Evolutionary conservation across 805 yeast species (phyloP).

Genomic region (Ogataea kodamae): DNA sequence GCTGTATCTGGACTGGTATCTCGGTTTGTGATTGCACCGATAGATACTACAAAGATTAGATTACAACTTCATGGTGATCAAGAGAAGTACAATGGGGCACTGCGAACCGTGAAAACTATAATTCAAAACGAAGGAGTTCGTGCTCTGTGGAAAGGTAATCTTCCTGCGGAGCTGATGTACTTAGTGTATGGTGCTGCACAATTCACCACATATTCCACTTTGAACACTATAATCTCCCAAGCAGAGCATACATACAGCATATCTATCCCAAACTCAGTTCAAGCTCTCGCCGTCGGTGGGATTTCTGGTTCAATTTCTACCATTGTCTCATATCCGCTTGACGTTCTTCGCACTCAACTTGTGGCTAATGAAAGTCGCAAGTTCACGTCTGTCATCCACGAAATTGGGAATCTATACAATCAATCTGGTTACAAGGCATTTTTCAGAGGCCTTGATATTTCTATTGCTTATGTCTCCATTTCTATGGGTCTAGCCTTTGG

Average conservation of each 20-base stretch:
- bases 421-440: conserved; percentile 43
- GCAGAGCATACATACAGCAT: conserved; percentile 25
- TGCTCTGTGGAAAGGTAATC: conserved; percentile 95
- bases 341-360: conserved; percentile 79
- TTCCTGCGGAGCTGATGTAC: conserved; percentile 87
- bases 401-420: conserved; percentile 34
- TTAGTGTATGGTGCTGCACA: conserved; percentile 82
- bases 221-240: conserved; percentile 43
- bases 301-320: conserved; percentile 77
- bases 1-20: conserved; percentile 63
- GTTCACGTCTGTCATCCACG: conserved; percentile 33
- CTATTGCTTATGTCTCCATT: conserved; percentile 61
- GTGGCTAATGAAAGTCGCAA: conserved; percentile 54
- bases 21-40: conserved; percentile 58
- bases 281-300: conserved; percentile 63
- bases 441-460: conserved; percentile 47
- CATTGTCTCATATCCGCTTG: conserved; percentile 78
- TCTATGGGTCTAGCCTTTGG: conserved; percentile 75
- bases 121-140: conserved; percentile 50
- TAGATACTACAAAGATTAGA: conserved; percentile 75
- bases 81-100: conserved; percentile 34
- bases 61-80: conserved; percentile 52
- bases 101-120: conserved; percentile 41
- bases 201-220: conserved; percentile 64
- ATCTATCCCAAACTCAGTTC: conserved; percentile 35